These are phyloP conservation scores for Yamadazyma oceani DNA, from an alignment of 1,139 yeast genomes.

Conservation along the genomic window DNA sequence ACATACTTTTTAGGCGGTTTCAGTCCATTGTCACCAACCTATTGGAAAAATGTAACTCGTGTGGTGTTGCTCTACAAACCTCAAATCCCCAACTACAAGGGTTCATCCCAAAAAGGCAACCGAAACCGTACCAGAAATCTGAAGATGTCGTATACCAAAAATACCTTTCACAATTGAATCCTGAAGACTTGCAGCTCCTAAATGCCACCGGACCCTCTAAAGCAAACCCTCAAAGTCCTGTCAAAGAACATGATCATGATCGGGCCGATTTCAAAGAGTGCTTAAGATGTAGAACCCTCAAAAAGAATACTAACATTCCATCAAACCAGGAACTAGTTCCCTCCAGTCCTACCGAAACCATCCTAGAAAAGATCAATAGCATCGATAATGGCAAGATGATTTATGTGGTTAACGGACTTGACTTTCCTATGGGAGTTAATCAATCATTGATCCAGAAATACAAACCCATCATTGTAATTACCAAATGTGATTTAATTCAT, in stretches of 20 bases:
- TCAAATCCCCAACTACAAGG: constrained; percentile 9
- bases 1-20: constrained; percentile 2
- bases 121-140: constrained; percentile 8
- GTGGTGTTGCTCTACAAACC: constrained; percentile 15
- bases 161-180: constrained; percentile 5
- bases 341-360: constrained; percentile 39
- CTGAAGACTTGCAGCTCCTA: constrained; percentile 22
- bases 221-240: too few species aligned
- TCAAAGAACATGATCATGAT: constrained; percentile 4
- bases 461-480: constrained; percentile 47
- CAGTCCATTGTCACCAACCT: constrained; percentile 4
- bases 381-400: constrained; percentile 51
- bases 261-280: constrained; percentile 29
- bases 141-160: constrained; percentile 10
- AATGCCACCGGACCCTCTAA: constrained; percentile 1
- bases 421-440: constrained; percentile 64
- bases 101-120: constrained; percentile 7
- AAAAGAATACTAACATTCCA: constrained; percentile 33
- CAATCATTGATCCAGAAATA: constrained; percentile 35
- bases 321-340: constrained; percentile 16
- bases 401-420: constrained; percentile 63
- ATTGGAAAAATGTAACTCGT: constrained; percentile 12
- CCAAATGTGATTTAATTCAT: constrained; percentile 57
- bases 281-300: constrained; percentile 55
- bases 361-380: constrained; percentile 42